phyloP scores from a whole-genome alignment of 2,329 filamentous ascomycete species.

The Diaporthe velutina region DNA sequence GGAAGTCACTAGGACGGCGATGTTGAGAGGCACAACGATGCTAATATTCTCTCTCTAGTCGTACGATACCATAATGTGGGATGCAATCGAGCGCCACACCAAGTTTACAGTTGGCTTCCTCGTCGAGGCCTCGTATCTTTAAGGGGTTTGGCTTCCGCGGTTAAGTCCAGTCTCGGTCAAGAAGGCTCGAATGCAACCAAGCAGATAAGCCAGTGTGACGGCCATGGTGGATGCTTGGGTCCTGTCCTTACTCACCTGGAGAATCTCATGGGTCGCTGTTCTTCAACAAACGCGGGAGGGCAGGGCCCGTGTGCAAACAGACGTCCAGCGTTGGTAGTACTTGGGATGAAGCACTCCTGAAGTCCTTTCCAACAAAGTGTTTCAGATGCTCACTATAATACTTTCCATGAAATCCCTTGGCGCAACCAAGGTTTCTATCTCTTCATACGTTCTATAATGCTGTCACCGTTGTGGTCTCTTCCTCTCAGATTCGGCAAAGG shows the following conservation, averaged over 20 bases:
- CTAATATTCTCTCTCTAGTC: conserved; percentile 42
- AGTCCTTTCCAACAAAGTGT: not conserved
- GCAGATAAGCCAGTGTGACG: not conserved
- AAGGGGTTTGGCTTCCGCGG: not conserved
- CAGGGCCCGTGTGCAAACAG: not conserved
- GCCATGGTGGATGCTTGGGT: not conserved
- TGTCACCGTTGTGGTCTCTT: not conserved
- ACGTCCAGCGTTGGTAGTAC: not conserved
- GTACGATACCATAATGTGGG: conserved; percentile 52
- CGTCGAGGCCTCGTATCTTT: conserved; percentile 53
- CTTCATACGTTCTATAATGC: not conserved
- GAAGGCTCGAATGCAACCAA: not conserved
- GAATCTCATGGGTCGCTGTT: not conserved
- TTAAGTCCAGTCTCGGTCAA: too few relatives aligned
- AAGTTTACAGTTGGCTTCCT: conserved; percentile 54
- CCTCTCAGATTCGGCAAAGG: not conserved
- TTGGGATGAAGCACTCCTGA: not conserved
- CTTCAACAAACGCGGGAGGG: too few relatives aligned
- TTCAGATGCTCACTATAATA: not conserved
- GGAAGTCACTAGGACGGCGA: too few relatives aligned
- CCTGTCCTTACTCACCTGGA: not conserved
- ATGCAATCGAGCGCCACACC: conserved; percentile 51
- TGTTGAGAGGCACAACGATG: not conserved
- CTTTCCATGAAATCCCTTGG: not conserved
- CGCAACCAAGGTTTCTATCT: too few relatives aligned